Evolutionary conservation across 495 filamentous ascomycete genomes (phyloP), one percentile per base, ranked within the genome.

Genomic region (Tuber aestivum): DNA sequence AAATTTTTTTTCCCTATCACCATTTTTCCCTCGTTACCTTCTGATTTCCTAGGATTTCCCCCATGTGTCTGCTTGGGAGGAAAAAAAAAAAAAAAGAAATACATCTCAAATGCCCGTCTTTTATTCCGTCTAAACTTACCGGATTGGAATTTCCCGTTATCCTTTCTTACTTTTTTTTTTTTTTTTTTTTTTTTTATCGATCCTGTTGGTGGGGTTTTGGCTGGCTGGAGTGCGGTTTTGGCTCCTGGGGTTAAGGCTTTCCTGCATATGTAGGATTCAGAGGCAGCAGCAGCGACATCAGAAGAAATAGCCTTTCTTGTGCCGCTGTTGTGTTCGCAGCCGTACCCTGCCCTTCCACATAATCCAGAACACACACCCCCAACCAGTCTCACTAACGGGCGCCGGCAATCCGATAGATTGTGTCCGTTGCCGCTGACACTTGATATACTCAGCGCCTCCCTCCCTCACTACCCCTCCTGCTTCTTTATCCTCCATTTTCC

Each of bases 391-490:
- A 65, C 56, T 65, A 65, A 65, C 56, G 56, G 56, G 56, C 56
- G 56, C 56, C 56, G 56, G 56, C 56, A 65, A 65, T 65, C 56
- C 41, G 71, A 75, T 75, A 78, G 72, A 69, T 72, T 75, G 74
- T 70, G 32, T 74, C 56, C 56, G 72, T 71, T 61, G 69, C 41
- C 74, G 78, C 76, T 75, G 72, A 74, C 42, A 48, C 75, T 72
- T 78, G 72, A 79, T 79, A 79, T 79, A 79, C 78, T 73, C 75
- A 70, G 70, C 78, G 69, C 41, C 70, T 79, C 65, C 35, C 78
- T 73, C 76, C 76, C 70, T 70, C 45, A 65, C 38, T 65, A 35
- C 56, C 56, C 56, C 56, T 65, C 56, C 56, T 14, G 14, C 56
- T 35, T 65, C 56, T 65, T 65, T 65, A 65, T 65, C 56, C 27